Conservation (phyloP, 306 rosid genomes). For the Psophocarpus tetragonolobus region DNA sequence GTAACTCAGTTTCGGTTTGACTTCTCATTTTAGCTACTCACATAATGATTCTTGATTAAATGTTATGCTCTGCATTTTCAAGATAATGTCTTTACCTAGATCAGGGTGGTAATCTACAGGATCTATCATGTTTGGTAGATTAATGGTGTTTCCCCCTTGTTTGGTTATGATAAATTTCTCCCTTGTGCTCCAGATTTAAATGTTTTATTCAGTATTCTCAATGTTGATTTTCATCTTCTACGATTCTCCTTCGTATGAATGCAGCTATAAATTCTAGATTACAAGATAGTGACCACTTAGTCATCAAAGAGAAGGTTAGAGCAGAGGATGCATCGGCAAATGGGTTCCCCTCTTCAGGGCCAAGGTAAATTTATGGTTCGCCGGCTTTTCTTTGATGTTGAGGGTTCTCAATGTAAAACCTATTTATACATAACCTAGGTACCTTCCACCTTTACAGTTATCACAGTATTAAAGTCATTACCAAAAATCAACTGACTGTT, state of each 20-base stretch:
- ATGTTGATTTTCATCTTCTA: conserved; percentile 7
- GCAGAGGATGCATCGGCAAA: conserved; percentile 48
- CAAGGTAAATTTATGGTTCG: conserved; percentile 46
- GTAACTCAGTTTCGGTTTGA: background rate
- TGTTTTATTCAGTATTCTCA: background rate
- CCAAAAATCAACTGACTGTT: background rate
- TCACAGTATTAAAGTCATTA: background rate
- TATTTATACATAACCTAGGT: background rate
- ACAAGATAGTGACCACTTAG: conserved; percentile 41
- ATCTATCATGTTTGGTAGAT: background rate
- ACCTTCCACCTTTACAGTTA: background rate
- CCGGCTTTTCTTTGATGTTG: conserved; percentile 1
- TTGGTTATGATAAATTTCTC: background rate
- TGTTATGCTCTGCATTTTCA: conserved; percentile 8
- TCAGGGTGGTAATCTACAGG: background rate
- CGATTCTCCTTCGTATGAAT: conserved; percentile 29
- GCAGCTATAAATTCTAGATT: conserved; percentile 47
- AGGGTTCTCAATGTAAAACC: background rate
- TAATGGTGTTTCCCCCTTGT: background rate
- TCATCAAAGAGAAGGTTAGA: conserved; percentile 41
- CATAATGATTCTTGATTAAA: conserved; percentile 9
- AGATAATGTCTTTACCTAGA: background rate
- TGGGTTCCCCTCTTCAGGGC: conserved; percentile 51
- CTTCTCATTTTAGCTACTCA: background rate
- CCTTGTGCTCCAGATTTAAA: background rate